Evolutionary conservation across 2,329 filamentous ascomycete species (phyloP), one percentile per base, ranked within the genome.

Genomic region (Penicillium sp.): DNA sequence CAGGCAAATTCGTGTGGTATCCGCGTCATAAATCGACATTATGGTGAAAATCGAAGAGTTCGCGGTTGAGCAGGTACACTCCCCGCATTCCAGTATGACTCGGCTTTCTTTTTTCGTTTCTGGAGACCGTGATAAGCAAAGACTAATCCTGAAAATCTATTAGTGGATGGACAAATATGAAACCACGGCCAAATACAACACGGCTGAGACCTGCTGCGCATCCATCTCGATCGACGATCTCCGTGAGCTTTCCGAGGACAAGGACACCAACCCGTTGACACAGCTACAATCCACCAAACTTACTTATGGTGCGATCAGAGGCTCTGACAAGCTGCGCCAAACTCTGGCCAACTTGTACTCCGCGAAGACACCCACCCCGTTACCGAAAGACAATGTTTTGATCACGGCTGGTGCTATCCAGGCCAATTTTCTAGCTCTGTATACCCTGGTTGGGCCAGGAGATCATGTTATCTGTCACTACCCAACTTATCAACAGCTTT

Each of bases 401-500:
- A 87, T 93, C 57, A 91, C 90, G 0, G 85, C 88, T 29, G 92
- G 92, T 10, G 91, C 90, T 14, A 96, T 96, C 50, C 82, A 85
- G 6, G 91, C 91, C n/a, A 96, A 96, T 69, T 90, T 91, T 65
- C 76, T 95, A n/a, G 77, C 87, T 2, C 82, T 95, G 8, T 93
- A 93, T 71, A 81, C 87, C 1, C 79, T 95, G 7, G 71, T 95
- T 2, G 84, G 85, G 0, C 84, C 86, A 0, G 89, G 87, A 1
- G 90, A 96, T 69, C 91, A 96, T 79, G 89, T 93, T 47, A 83
- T 96, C 57, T 95, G 90, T 68, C 89, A 95, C 56, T 90, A 92
- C 70, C 91, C 92, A 13, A 93, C 90, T 1, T 96, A 95, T 67
- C 90, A 95, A 71, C 90, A 95, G 66, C 81, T 96, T 1, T 95